phyloP scores from a whole-genome alignment of 805 yeast species.

The Sungouiozyma ichnusensis region DNA sequence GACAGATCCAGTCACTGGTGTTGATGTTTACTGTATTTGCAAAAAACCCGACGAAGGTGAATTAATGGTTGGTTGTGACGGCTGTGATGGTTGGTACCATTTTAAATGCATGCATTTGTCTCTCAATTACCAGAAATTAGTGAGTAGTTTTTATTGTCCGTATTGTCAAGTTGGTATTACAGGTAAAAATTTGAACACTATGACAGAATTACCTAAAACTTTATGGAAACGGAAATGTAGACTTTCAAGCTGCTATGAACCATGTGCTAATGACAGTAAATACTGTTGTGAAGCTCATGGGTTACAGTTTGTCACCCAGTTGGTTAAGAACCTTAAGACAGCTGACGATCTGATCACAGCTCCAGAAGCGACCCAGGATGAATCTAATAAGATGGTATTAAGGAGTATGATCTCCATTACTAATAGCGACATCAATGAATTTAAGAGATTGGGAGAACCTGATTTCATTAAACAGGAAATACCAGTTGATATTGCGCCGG shows the following conservation, averaged over 20 bases:
- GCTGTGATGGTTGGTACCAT: constrained; percentile 93
- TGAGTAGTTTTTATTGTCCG: constrained; percentile 60
- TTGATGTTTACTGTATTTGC: constrained; percentile 68
- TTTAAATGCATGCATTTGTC: constrained; percentile 63
- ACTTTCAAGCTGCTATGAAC: constrained; percentile 38
- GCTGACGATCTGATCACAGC: constrained; percentile 4
- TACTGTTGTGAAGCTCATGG: constrained; percentile 76
- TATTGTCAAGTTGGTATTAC: constrained; percentile 45
- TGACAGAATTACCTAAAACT: constrained; percentile 34
- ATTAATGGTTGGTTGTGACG: constrained; percentile 90
- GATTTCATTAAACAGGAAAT: constrained; percentile 14
- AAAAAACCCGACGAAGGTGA: constrained; percentile 68
- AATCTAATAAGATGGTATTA: constrained; percentile 3
- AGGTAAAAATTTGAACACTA: constrained; percentile 17
- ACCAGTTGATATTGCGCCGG: constrained; percentile 7
- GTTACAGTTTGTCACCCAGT: constrained; percentile 11
- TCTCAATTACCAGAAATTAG: constrained; percentile 39
- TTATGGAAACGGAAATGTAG: constrained; percentile 74
- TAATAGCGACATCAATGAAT: constrained; percentile 5
- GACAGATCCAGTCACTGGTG: constrained; percentile 28
- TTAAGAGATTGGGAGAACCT: constrained; percentile 14
- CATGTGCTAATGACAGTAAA: constrained; percentile 38
- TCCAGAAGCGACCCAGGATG: background rate
- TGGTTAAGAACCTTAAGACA: constrained; percentile 4
- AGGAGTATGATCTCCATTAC: constrained; percentile 8